Evolutionary conservation across 345 rosid species (phyloP), one percentile per base, ranked within the genome.

Genomic region (Eucalyptus sp.): DNA sequence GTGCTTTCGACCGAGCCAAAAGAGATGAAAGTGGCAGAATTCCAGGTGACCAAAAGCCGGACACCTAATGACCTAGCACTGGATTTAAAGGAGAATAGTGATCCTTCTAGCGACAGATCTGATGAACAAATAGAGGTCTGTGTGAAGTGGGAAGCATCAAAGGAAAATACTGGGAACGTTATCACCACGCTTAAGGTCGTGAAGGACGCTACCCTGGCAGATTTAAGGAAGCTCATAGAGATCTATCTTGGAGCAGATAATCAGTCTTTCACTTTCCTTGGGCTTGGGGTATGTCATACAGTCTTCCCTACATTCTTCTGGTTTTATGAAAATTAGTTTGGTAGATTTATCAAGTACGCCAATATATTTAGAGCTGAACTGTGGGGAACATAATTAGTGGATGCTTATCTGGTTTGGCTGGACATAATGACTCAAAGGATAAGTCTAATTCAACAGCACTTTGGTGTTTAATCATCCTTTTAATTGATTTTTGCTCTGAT

Each of bases 201-300:
- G 22, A 92, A 92, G 87, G 96, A 92, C 17, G 95, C 97, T 86
- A 93, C 94, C 88, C 93, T 95, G 46, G 93, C 95, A 88, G 97
- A 96, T 87, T 90, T 96, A 91, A 89, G 97, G 93, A 95, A 96
- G 94, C 94, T 96, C 89, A 92, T 95, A 50, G 96, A 95, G 90
- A 96, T 94, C 87, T 90, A 95, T 92, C 95, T 95, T 86, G 96
- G 91, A 51, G 92, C 92, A 87, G 96, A 94, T 88, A 93, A 93
- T 89, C 93, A 90, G 89, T 90, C 93, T 29, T 95, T 95, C 87
- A 88, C 90, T 86, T 95, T 96, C 90, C 92, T 96, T 86, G 92
- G 90, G 43, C 95, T 93, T 46, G 96, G 94, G 95, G 96, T 95
- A 91, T 50, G 92, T 52, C 16, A 22, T 14, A 27, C 62, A 25